phyloP scores from a whole-genome alignment of 768 basidiomycete species.

The Scleroderma bovista region DNA sequence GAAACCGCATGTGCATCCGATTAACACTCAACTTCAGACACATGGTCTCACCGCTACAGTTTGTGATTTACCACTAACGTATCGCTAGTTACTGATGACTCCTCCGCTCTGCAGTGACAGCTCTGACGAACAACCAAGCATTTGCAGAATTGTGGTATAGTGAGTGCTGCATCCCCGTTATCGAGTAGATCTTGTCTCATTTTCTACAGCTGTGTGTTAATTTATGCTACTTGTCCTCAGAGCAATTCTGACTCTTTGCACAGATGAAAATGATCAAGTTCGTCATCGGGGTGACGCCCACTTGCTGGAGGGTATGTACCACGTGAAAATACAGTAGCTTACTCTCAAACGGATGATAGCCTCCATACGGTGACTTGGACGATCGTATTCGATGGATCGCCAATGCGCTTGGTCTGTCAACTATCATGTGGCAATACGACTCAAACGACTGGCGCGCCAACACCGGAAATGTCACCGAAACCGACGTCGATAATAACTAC shows the following conservation, averaged over 20 bases:
- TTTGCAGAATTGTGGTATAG: conserved; percentile 80
- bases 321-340: not conserved
- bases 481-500: conserved; percentile 50
- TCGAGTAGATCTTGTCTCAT: not conserved
- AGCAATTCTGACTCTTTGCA: not conserved
- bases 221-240: not conserved
- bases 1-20: no score
- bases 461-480: conserved; percentile 36
- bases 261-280: conserved; percentile 51
- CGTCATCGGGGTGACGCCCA: conserved; percentile 50
- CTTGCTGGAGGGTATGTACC: conserved; percentile 50
- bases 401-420: conserved; percentile 58
- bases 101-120: conserved; percentile 39
- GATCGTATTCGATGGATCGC: conserved; percentile 73
- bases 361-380: conserved; percentile 66
- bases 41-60: conserved; percentile 43
- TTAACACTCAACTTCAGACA: conserved; percentile 14
- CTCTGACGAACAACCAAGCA: conserved; percentile 54
- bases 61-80: conserved; percentile 7
- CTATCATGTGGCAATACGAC: conserved; percentile 70
- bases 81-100: not conserved
- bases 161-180: conserved; percentile 20
- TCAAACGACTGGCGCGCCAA: conserved; percentile 71
- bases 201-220: conserved; percentile 19
- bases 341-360: conserved; percentile 28